Conservation (phyloP, 495 filamentous ascomycete species). For the Hypoxylon rickii region DNA sequence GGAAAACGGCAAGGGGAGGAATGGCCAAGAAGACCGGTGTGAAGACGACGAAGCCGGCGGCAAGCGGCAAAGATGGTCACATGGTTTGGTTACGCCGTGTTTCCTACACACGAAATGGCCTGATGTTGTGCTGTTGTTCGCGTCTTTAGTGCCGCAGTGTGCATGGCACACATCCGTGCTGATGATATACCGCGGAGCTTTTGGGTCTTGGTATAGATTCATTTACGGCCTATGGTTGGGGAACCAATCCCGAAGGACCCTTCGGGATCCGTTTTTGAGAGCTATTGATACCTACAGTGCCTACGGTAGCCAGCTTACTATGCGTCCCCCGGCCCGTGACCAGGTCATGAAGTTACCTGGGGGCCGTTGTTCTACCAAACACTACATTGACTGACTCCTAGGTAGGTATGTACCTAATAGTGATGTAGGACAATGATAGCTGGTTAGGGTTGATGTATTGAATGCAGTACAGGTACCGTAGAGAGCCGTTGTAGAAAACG, state of each 20-base stretch:
- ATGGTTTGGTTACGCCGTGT: conserved; percentile 13
- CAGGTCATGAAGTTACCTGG: background rate
- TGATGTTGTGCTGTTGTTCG: conserved; percentile 4
- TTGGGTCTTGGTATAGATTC: background rate
- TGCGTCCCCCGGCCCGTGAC: conserved; percentile 28
- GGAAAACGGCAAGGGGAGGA: conserved; percentile 3
- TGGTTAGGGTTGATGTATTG: background rate
- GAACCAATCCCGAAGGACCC: background rate
- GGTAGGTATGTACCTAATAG: no score
- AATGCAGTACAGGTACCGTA: background rate
- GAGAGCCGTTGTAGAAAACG: background rate
- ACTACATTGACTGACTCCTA: background rate
- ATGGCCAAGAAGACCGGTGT: conserved; percentile 20
- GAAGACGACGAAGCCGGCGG: conserved; percentile 12
- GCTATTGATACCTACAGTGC: background rate
- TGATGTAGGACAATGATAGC: background rate
- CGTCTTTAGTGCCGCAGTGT: background rate
- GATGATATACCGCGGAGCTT: conserved; percentile 2
- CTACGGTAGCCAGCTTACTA: conserved; percentile 23
- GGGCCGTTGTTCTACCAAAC: background rate
- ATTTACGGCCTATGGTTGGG: background rate
- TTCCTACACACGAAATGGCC: conserved; percentile 8
- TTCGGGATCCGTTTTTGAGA: background rate
- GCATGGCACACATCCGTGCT: conserved; percentile 1
- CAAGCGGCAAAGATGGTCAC: conserved; percentile 25